Evolutionary conservation across 108 stramenopile species (phyloP).

Genomic region (Seminavis robusta): DNA sequence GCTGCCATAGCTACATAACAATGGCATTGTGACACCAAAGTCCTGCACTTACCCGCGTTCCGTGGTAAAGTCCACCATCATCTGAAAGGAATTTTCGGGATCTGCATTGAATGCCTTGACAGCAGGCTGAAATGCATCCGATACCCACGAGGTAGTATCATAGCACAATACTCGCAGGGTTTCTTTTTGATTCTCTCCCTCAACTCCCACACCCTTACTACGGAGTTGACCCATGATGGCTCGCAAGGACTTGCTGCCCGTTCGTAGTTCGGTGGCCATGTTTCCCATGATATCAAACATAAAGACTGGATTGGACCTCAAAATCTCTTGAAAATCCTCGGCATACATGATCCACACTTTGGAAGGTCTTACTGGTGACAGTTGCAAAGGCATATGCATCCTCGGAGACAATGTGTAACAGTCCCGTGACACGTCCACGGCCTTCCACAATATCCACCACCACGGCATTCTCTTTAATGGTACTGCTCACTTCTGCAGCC

Average conservation of each 20-base stretch:
- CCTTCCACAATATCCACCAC: conserved; percentile 30
- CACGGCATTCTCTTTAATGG: conserved; percentile 15
- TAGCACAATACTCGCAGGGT: conserved; percentile 52
- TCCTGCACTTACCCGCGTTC: conserved; percentile 40
- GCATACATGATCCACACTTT: conserved; percentile 40
- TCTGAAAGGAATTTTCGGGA: conserved; percentile 16
- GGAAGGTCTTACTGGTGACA: conserved; percentile 23
- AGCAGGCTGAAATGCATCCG: conserved; percentile 41
- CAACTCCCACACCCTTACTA: conserved; percentile 1
- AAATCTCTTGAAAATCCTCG: conserved; percentile 24
- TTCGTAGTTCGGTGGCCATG: conserved; percentile 21
- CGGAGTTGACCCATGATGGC: conserved; percentile 12
- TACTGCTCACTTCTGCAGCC: background rate
- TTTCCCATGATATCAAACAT: conserved; percentile 25
- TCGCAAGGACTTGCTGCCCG: conserved; percentile 21
- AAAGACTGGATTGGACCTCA: conserved; percentile 25
- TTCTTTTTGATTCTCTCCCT: background rate
- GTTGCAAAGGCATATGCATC: conserved; percentile 41
- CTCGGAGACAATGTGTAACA: conserved; percentile 24
- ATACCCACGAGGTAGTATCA: conserved; percentile 60
- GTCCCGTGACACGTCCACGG: conserved; percentile 43
- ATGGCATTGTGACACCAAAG: background rate
- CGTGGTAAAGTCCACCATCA: conserved; percentile 54
- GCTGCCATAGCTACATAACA: background rate
- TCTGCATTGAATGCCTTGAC: conserved; percentile 42